phyloP scores from a whole-genome alignment of 805 yeast genomes.

The Tetrapisispora nanseiensis region DNA sequence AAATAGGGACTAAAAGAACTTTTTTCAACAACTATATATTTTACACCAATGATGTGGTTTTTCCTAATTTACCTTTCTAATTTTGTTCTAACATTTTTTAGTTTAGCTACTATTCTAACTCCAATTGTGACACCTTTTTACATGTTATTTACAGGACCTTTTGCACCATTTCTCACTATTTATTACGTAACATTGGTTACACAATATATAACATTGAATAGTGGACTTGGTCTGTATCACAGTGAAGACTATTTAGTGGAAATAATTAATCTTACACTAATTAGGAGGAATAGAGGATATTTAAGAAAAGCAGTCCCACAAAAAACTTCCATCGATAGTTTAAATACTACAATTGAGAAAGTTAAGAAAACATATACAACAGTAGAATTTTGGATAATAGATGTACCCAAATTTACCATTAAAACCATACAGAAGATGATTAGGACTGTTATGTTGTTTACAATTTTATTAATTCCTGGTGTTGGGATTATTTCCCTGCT shows the following conservation, averaged over 20 bases:
- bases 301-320: not conserved
- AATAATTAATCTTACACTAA: not conserved
- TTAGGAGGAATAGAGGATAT: constrained; percentile 2
- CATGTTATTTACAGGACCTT: not conserved
- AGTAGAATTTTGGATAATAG: constrained; percentile 1
- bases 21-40: not conserved
- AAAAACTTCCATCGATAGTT: not conserved
- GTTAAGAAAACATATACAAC: not conserved
- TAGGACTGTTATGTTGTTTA: not conserved
- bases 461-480: not conserved
- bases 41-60: not conserved
- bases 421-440: not conserved
- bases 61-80: not conserved
- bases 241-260: not conserved
- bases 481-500: not conserved
- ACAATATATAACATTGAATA: not conserved
- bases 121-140: constrained; percentile 1
- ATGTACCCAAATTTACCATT: not conserved
- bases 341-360: not conserved
- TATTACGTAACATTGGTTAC: constrained; percentile 3
- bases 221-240: not conserved
- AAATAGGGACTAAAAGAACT: constrained; percentile 2
- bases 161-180: not conserved
- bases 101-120: not conserved
- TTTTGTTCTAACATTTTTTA: not conserved